Conservation (phyloP, 2,329 filamentous ascomycete genomes). For the Colletotrichum sp. region DNA sequence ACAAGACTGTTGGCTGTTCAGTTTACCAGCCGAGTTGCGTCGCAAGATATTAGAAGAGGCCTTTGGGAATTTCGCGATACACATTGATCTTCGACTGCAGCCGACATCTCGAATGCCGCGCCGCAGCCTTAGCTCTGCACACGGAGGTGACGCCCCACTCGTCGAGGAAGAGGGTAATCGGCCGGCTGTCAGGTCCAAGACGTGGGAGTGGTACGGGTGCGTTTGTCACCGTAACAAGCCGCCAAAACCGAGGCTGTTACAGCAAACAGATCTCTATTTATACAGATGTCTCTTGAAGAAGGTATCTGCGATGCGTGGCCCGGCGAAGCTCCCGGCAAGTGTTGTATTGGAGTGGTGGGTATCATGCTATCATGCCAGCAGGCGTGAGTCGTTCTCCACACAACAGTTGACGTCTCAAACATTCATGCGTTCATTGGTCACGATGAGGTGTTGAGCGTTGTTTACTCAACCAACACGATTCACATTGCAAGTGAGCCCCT, state of each 20-base stretch:
- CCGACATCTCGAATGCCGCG: background rate
- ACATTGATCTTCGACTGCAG: background rate
- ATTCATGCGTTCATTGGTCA: too few relatives aligned
- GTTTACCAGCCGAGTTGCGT: background rate
- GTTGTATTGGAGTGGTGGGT: too few relatives aligned
- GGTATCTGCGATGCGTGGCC: too few relatives aligned
- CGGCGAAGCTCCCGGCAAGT: too few relatives aligned
- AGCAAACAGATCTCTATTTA: background rate
- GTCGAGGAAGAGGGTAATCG: background rate
- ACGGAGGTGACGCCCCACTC: background rate
- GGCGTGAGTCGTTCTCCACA: too few relatives aligned
- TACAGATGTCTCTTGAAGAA: background rate
- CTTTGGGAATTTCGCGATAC: fast-evolving
- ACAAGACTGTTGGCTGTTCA: background rate
- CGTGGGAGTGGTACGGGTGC: background rate
- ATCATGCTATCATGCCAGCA: too few relatives aligned
- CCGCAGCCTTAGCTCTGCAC: background rate
- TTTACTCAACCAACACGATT: too few relatives aligned
- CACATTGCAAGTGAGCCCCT: too few relatives aligned
- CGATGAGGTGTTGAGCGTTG: too few relatives aligned
- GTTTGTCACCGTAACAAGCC: background rate
- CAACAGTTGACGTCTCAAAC: too few relatives aligned
- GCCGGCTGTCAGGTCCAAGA: background rate
- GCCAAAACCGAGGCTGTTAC: background rate
- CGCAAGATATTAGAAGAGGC: background rate